A percentile compares a stretch with the other conserved stretches of the same genome.
Evolutionary conservation across 2,329 filamentous ascomycete species (phyloP).

Genomic region (Samsoniella hepiali): DNA sequence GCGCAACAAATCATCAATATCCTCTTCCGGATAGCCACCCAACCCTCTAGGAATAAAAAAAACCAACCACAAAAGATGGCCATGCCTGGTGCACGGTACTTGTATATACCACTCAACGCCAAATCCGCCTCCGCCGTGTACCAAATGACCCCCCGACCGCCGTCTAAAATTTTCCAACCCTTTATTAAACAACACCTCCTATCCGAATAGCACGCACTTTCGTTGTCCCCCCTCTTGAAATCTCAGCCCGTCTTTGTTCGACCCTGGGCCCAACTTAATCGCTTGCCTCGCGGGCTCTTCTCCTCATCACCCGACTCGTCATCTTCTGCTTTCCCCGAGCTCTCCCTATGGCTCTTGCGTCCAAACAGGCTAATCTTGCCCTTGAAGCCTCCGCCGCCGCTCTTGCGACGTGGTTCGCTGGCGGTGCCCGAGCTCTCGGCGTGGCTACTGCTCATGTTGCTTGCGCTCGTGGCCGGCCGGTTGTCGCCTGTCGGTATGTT

Average conservation of each 20-base stretch:
- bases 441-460: slow-evolving; percentile 27
- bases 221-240: background rate
- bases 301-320: slow-evolving; percentile 26
- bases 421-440: slow-evolving; percentile 18
- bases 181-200: background rate
- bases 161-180: background rate
- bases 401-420: slow-evolving; percentile 26
- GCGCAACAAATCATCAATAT: background rate
- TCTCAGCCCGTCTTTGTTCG: slow-evolving; percentile 24
- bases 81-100: slow-evolving; percentile 4
- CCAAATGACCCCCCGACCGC: background rate
- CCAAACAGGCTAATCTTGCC: slow-evolving; percentile 37
- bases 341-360: slow-evolving; percentile 28
- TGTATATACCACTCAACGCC: slow-evolving; percentile 10
- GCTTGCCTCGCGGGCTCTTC: slow-evolving; percentile 20
- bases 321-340: slow-evolving; percentile 21
- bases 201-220: background rate
- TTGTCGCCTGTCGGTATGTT: slow-evolving; percentile 26
- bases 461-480: slow-evolving; percentile 30
- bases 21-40: background rate
- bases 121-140: background rate
- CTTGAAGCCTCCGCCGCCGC: slow-evolving; percentile 31
- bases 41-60: background rate
- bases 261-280: slow-evolving; percentile 22
- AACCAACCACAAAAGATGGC: slow-evolving; percentile 6